phyloP scores from a whole-genome alignment of 805 yeast genomes.

The Yarrowia alimentaria region DNA sequence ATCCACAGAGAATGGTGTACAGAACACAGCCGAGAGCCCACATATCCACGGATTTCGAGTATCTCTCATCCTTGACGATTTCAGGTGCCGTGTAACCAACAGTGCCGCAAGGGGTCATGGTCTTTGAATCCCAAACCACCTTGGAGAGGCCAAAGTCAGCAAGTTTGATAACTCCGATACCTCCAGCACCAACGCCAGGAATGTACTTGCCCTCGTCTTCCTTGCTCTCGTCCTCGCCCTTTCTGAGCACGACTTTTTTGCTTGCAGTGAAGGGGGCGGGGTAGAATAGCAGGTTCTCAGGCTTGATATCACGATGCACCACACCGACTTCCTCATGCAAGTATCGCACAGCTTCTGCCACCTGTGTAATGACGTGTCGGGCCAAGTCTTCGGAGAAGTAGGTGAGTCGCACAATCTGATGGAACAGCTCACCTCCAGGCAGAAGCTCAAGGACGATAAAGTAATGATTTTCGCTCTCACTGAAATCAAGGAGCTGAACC shows the following conservation, averaged over 20 bases:
- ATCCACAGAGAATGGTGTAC: slow-evolving; percentile 91
- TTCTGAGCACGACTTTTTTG: slow-evolving; percentile 37
- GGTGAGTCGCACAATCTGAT: slow-evolving; percentile 72
- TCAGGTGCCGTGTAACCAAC: slow-evolving; percentile 99
- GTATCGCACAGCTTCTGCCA: slow-evolving; percentile 66
- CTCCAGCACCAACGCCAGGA: slow-evolving; percentile 86
- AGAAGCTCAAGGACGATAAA: slow-evolving; percentile 66
- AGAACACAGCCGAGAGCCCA: slow-evolving; percentile 98
- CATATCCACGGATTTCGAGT: slow-evolving; percentile 94
- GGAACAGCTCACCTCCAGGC: slow-evolving; percentile 78
- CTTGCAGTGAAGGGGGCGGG: slow-evolving; percentile 51
- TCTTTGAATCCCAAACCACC: slow-evolving; percentile 79
- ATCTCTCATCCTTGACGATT: slow-evolving; percentile 88
- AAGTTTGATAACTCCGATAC: slow-evolving; percentile 81
- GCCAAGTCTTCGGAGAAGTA: slow-evolving; percentile 72
- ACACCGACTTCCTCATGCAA: slow-evolving; percentile 68
- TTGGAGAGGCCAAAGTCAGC: slow-evolving; percentile 97
- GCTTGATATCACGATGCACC: slow-evolving; percentile 81
- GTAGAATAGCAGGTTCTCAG: slow-evolving; percentile 68
- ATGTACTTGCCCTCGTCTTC: slow-evolving; percentile 83
- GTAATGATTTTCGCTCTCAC: slow-evolving; percentile 53
- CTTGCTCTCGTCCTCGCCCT: slow-evolving; percentile 49
- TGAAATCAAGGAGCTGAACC: slow-evolving; percentile 53
- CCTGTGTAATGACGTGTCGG: slow-evolving; percentile 69
- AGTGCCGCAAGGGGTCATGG: slow-evolving; percentile 98